Conservation (phyloP, 371 early-diverging fungal genomes). For the Phascolomyces articulosus region DNA sequence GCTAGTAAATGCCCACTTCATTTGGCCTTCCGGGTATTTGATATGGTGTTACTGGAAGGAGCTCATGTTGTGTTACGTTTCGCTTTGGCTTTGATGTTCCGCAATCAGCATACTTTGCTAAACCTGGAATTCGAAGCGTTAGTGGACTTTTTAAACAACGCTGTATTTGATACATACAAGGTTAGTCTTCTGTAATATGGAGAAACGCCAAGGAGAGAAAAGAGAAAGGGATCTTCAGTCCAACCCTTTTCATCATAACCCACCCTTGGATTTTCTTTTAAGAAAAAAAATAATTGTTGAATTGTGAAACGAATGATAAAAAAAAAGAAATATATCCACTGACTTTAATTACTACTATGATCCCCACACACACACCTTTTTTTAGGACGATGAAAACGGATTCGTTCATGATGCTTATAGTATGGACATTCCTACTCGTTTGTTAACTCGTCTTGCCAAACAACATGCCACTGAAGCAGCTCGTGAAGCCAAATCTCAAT, state of each 20-base stretch:
- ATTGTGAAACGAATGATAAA: too few species aligned
- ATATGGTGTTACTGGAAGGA: conserved; percentile 91
- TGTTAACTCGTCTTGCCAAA: conserved; percentile 27
- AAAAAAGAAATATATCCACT: too few species aligned
- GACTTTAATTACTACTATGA: too few species aligned
- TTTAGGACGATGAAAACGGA: conserved; percentile 20
- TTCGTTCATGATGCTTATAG: conserved; percentile 40
- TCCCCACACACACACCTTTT: too few species aligned
- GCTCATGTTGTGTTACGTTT: conserved; percentile 79
- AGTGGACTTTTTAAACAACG: conserved; percentile 80
- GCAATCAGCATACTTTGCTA: conserved; percentile 74
- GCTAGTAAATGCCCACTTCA: conserved; percentile 81
- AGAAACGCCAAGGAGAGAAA: too few species aligned
- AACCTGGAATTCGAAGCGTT: conserved; percentile 80
- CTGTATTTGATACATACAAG: conserved; percentile 74
- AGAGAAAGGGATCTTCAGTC: background rate
- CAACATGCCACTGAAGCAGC: conserved; percentile 33
- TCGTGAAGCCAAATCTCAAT: conserved; percentile 27
- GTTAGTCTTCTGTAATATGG: conserved; percentile 15
- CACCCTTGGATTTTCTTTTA: background rate
- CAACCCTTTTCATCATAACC: background rate
- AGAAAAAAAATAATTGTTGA: background rate
- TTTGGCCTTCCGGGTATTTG: conserved; percentile 88
- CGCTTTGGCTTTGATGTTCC: conserved; percentile 82
- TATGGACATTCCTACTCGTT: conserved; percentile 26